Base-by-base conservation (phyloP, 306 rosid genomes). In the Vicia villosa region DNA sequence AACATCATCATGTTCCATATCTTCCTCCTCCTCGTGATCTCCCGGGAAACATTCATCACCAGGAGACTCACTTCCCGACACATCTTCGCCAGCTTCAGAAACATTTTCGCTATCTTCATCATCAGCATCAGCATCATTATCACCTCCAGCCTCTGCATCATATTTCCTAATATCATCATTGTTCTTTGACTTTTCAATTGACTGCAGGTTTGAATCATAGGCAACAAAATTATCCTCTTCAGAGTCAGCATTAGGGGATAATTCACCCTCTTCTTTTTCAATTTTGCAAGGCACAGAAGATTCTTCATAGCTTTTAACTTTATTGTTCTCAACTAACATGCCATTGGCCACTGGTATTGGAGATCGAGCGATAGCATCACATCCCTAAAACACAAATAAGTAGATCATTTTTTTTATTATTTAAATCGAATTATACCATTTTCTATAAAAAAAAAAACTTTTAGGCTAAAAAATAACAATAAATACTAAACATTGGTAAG, bases 251-350 rank as follows among this genome's bases (percentile, higher is more conserved):
- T 68, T 83, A 7, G 99, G 99, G 2, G 99, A 95, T 70, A 95
- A 86, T 78, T 95, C 99, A 54, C 99, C 99, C 82, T 95, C 99
- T 75, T 95, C 99, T 75, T 90, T 95, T 83, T 95, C 99, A 66
- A 83, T 50, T 80, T 86, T 89, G 68, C 82, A 74, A 79, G 88
- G 88, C 61, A 75, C 87, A 37, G 76, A 76, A 70, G 84, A 82
- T 75, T 82, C 91, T 79, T 89, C 92, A 64, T 70, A 87, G 76
- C 50, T 62, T 74, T 78, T 83, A 58, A 68, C 85, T 73, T 81
- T 85, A 71, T 52, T 69, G 74, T 82, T 84, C 70, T 91, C 92
- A 10, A 72, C 60, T 69, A 47, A 52, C 67, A 72, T 68, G 36
- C 95, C 88, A 81, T 82, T 91, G 69, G 83, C 81, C 66, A 75